These are phyloP conservation scores for Poteriospumella lacustris DNA, from an alignment of 108 stramenopile genomes.

Conservation along the genomic window DNA sequence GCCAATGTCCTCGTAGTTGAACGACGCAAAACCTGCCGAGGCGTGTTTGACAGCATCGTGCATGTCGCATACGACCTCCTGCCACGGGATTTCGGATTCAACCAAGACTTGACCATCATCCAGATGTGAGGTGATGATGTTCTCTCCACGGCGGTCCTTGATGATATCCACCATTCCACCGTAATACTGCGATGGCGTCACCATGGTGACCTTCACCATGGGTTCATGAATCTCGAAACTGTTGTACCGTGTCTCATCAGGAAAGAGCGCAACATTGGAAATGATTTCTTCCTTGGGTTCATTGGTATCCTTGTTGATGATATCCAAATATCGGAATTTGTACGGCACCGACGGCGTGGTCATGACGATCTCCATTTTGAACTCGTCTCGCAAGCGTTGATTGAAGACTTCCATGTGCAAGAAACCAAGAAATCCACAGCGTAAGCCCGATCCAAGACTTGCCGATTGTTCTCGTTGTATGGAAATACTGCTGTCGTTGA, in stretches of 20 bases:
- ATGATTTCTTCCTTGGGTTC: neutral
- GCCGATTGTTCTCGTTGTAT: conserved; percentile 47
- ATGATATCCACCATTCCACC: conserved; percentile 21
- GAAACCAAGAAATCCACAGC: conserved; percentile 27
- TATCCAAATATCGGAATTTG: neutral
- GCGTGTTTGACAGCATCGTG: conserved; percentile 14
- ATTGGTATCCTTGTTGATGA: neutral
- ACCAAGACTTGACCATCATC: conserved; percentile 46
- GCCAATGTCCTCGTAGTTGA: conserved; percentile 5
- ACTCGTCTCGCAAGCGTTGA: conserved; percentile 26
- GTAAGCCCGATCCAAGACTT: conserved; percentile 10
- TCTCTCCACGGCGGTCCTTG: neutral
- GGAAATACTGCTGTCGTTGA: conserved; percentile 85
- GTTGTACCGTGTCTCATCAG: neutral
- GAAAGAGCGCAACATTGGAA: neutral
- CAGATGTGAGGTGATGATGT: neutral
- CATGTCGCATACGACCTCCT: conserved; percentile 67
- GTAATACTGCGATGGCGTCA: conserved; percentile 12
- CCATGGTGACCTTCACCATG: neutral
- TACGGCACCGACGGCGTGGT: conserved; percentile 27
- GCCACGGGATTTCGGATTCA: conserved; percentile 76
- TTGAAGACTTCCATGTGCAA: conserved; percentile 30
- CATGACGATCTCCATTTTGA: conserved; percentile 11
- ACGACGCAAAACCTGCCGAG: conserved; percentile 12
- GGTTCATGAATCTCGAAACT: neutral